A percentile compares a stretch with the other conserved stretches of the same genome.
Conservation (phyloP, 163 green algal genomes). For the Scenedesmus sp. region DNA sequence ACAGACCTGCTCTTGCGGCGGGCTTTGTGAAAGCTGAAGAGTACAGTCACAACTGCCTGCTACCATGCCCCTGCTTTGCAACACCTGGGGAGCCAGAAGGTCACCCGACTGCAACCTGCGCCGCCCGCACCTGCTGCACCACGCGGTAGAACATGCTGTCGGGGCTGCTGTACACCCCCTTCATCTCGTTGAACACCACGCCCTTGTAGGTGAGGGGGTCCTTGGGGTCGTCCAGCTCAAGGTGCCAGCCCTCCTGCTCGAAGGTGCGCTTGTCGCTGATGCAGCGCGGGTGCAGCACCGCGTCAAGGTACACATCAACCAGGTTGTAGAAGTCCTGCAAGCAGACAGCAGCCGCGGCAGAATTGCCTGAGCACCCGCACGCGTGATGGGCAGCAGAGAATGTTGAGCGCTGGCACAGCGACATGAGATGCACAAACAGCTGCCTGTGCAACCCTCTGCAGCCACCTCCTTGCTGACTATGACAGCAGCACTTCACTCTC, state of each 20-base stretch:
- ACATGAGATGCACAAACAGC: too few relatives aligned
- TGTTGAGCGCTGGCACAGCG: neutral
- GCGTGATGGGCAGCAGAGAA: too few relatives aligned
- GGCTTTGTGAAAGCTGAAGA: too few relatives aligned
- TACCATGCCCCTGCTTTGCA: too few relatives aligned
- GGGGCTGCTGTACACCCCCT: constrained; percentile 99
- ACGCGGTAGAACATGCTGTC: constrained; percentile 89
- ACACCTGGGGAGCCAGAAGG: neutral
- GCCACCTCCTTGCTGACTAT: too few relatives aligned
- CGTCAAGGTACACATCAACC: constrained; percentile 99
- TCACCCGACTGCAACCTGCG: neutral
- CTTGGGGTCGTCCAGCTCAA: constrained; percentile 71
- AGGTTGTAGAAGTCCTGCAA: constrained; percentile 98
- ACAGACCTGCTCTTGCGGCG: too few relatives aligned
- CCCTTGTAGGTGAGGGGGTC: constrained; percentile 86
- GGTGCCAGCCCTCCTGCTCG: constrained; percentile 90
- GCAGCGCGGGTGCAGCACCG: constrained; percentile 95
- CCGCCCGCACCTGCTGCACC: constrained; percentile 44
- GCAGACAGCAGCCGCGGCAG: neutral
- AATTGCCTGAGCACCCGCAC: too few relatives aligned
- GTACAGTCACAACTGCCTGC: neutral
- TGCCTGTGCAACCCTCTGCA: neutral
- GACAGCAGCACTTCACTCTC: too few relatives aligned
- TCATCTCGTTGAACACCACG: constrained; percentile 99
- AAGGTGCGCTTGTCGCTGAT: constrained; percentile 92